phyloP scores from a whole-genome alignment of 257 asterid species.

The Knoxia roxburghii region DNA sequence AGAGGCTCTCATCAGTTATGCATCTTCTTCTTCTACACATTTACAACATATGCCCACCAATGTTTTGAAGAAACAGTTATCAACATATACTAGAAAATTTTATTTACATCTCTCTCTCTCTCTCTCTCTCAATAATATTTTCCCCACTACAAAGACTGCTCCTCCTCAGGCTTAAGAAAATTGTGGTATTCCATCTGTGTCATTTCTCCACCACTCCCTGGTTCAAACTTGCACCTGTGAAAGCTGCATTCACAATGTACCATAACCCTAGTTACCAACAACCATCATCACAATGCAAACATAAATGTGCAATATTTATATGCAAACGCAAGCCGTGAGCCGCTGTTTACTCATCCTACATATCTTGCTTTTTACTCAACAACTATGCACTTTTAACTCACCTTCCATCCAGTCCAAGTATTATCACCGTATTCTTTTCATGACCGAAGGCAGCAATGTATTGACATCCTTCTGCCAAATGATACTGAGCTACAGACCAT shows the following conservation, averaged over 20 bases:
- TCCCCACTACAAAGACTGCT: constrained; percentile 37
- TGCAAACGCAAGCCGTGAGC: no score
- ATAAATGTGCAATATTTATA: no score
- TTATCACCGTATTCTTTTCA: constrained; percentile 68
- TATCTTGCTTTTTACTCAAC: no score
- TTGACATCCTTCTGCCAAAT: constrained; percentile 76
- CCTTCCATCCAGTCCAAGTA: constrained; percentile 98
- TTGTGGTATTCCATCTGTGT: constrained; percentile 66
- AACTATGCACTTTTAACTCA: constrained; percentile 10
- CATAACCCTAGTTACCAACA: no score
- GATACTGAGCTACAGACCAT: constrained; percentile 97
- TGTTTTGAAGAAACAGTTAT: background rate
- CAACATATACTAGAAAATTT: background rate
- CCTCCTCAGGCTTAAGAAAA: constrained; percentile 68
- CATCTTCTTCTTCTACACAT: constrained; percentile 6
- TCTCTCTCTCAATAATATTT: background rate
- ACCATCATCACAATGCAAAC: background rate
- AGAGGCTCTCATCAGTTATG: background rate
- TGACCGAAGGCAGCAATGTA: constrained; percentile 81
- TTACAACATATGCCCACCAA: constrained; percentile 7
- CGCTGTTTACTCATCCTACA: background rate
- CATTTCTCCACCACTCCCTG: constrained; percentile 77
- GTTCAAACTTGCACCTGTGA: constrained; percentile 73
- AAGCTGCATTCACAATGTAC: constrained; percentile 46
- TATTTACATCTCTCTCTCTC: background rate